Evolutionary conservation across 352 stramenopile species (phyloP), one percentile per base, ranked within the genome.

Genomic region (Pythium dissotocum): DNA sequence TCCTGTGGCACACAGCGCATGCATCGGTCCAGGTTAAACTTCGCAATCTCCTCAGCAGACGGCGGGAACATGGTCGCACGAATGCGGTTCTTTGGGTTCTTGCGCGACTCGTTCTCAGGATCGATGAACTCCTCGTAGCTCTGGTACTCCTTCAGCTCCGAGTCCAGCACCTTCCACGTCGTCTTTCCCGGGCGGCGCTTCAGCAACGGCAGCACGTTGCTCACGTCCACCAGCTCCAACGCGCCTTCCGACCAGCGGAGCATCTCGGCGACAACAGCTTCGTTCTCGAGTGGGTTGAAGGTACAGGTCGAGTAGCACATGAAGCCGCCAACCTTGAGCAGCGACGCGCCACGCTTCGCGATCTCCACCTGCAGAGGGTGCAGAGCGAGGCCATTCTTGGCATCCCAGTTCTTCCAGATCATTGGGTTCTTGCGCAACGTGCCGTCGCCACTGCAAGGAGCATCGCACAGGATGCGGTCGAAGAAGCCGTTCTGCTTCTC

Each of bases 241-340:
- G 83, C 79, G 16, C 94, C 89, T 26, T 97, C 86, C 55, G 90
- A 85, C 70, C 89, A 93, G 28, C 97, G 88, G 61, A 99, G 80
- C 30, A 99, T 78, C 28, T 98, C 92, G 0, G 90, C 85, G 8
- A 99, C 97, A n/a, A 99, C 96, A 9, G 98, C 98, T 78, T 99
- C 98, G 79, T 99, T 97, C 83, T 99, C 98, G 28, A 99, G 78
- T 13, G 98, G 98, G 82, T 99, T 99, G 68, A 99, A 93, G 61
- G 92, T 98, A 70, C 98, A 99, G 61, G 96, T 99, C 42, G 91
- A 98, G 78, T 99, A 99, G 56, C 97, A 98, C 82, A 99, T 97
- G 67, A 84, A 88, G 18, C 96, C 96, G 10, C 94, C 96, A 26
- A 98, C 78, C 70, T 95, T 96, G 7, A 99, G 76, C 26, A 99